phyloP scores from a whole-genome alignment of 352 stramenopile genomes.

The Pythium aquatile region DNA sequence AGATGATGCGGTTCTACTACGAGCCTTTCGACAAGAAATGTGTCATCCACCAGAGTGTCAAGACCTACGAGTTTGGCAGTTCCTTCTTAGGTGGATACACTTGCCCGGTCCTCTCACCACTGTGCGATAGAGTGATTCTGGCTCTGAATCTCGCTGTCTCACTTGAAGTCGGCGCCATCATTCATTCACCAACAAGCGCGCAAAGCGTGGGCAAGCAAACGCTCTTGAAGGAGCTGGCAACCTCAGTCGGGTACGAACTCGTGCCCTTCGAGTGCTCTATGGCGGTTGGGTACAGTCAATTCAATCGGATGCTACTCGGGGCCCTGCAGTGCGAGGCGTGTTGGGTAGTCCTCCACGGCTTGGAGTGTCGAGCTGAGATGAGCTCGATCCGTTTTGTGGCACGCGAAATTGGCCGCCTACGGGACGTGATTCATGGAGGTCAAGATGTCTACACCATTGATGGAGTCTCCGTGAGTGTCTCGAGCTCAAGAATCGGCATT shows the following conservation, averaged over 20 bases:
- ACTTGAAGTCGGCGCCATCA: constrained; percentile 46
- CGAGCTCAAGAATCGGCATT: constrained; percentile 35
- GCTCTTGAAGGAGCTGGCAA: constrained; percentile 42
- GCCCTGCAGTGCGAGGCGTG: constrained; percentile 38
- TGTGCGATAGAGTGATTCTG: constrained; percentile 57
- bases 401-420: constrained; percentile 45
- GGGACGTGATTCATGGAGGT: constrained; percentile 40
- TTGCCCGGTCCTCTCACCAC: constrained; percentile 46
- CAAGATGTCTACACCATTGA: constrained; percentile 38
- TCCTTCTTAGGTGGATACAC: constrained; percentile 50
- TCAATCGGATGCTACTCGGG: constrained; percentile 40
- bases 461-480: constrained; percentile 35
- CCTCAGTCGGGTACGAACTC: constrained; percentile 43
- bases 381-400: constrained; percentile 36
- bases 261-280: constrained; percentile 41
- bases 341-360: constrained; percentile 43
- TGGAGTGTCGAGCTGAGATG: constrained; percentile 29
- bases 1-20: constrained; percentile 62
- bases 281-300: constrained; percentile 33
- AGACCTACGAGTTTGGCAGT: constrained; percentile 63
- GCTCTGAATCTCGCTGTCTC: constrained; percentile 56
- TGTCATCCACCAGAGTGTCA: constrained; percentile 55
- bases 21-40: constrained; percentile 55
- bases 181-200: constrained; percentile 28
- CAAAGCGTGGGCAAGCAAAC: constrained; percentile 42